Evolutionary conservation across 257 asterid genomes (phyloP), one percentile per base, ranked within the genome.

Genomic region (Scutellaria galericulata): DNA sequence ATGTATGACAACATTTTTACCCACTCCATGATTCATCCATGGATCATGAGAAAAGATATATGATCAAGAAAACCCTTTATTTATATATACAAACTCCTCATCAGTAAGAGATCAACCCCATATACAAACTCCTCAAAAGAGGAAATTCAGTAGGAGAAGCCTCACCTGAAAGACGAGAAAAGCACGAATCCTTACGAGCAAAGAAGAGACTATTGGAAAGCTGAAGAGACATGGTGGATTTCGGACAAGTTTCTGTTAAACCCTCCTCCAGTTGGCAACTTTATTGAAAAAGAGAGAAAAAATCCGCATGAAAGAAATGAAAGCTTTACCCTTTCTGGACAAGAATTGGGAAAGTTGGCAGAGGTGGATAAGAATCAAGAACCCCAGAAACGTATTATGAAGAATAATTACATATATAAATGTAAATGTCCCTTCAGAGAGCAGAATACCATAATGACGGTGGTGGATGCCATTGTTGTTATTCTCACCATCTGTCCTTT

Each of bases 191-290:
- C 2, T 68, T 77, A 40, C 54, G 62, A 68, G 66, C 54, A 54
- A 47, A 64, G 9, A 61, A 65, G 2, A 47, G 62, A 59, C 64
- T 45, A 61, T 7, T 27, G 54, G 74, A 71, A 70, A 74, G 51
- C 20, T 51, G 80, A 48, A 78, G 78, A 64, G 81, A 58, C 87
- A 80, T 82, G 70, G 77, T 54, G 48, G 40, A 7, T 7, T 13
- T 13, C 10, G 11, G 35, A 53, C 0, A 37, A 3, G 35, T 9
- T 35, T 46, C 7, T 50, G 42, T 37, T 62, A 12, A 45, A 57
- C 31, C 9, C 44, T 27, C 22, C 20, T 7, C 27, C 57, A 12
- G 4, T 24, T 2, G 37, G 5, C 37, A 31, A 31, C 37, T 31
- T 31, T 4, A 31, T 31, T 18, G 41, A 53, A 15, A 0, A 40